These are phyloP conservation scores for Kodamaea sagamina DNA, from an alignment of 805 yeast species.

Conservation along the genomic window DNA sequence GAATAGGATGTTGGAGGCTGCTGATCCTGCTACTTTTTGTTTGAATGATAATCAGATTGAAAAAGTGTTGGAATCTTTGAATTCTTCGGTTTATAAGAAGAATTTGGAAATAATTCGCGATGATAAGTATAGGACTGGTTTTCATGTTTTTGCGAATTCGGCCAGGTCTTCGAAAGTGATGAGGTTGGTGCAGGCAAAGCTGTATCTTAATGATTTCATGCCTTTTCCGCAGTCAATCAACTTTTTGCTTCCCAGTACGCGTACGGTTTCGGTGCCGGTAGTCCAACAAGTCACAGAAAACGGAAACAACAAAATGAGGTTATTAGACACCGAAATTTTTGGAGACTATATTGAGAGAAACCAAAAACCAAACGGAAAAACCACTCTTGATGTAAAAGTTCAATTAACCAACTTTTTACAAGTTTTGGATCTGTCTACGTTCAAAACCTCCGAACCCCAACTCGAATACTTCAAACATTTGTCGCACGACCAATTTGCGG, in stretches of 20 bases:
- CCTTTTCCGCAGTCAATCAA: slow-evolving; percentile 38
- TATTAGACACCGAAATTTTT: background rate
- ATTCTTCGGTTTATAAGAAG: background rate
- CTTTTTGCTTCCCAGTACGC: slow-evolving; percentile 26
- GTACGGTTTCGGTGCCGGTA: slow-evolving; percentile 4
- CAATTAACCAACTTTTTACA: background rate
- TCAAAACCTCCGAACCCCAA: slow-evolving; percentile 21
- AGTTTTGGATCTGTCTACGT: background rate
- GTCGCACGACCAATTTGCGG: slow-evolving; percentile 25
- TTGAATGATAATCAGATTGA: slow-evolving; percentile 27
- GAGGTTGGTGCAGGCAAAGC: slow-evolving; percentile 36
- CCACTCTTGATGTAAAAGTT: slow-evolving; percentile 1
- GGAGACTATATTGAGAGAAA: background rate
- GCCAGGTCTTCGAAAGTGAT: slow-evolving; percentile 31
- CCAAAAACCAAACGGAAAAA: background rate
- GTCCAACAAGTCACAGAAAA: background rate
- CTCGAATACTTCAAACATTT: slow-evolving; percentile 11
- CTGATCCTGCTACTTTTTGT: slow-evolving; percentile 23
- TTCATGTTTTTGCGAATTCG: slow-evolving; percentile 38
- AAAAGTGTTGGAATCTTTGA: background rate
- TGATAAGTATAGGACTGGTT: slow-evolving; percentile 29
- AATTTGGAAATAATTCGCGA: slow-evolving; percentile 12
- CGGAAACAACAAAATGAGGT: slow-evolving; percentile 6
- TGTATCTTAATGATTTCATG: slow-evolving; percentile 45
- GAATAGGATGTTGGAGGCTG: background rate